phyloP scores from a whole-genome alignment of 2,329 filamentous ascomycete genomes.

The Beauveria varroae region DNA sequence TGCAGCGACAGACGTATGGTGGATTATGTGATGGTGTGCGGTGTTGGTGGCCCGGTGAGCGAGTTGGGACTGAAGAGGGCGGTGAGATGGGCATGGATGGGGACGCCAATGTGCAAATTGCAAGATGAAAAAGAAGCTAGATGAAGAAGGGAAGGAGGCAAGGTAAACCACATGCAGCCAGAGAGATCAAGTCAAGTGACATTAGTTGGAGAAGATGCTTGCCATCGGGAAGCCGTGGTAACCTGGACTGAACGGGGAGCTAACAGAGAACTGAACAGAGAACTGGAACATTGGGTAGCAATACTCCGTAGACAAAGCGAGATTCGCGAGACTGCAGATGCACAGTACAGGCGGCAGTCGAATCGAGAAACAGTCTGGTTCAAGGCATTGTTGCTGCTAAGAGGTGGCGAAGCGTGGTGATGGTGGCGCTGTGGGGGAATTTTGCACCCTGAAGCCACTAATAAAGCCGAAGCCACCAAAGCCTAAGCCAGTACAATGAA shows the following conservation, averaged over 20 bases:
- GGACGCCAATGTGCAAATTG: not conserved
- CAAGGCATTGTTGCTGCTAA: no score
- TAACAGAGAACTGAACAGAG: no score
- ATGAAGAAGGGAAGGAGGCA: not conserved
- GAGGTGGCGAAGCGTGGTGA: not conserved
- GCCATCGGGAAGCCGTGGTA: not conserved
- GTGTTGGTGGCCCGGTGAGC: constrained; percentile 5
- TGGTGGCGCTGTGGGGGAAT: not conserved
- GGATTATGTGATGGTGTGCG: not conserved
- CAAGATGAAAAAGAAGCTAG: not conserved
- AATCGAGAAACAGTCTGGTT: no score
- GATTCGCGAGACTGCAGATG: no score
- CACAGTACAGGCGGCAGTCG: no score
- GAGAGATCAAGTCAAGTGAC: no score
- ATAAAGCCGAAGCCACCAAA: not conserved
- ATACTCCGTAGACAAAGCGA: no score
- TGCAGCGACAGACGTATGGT: not conserved
- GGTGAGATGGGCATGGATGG: not conserved
- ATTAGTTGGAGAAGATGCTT: not conserved
- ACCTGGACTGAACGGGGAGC: no score
- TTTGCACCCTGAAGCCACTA: not conserved
- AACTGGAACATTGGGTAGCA: no score
- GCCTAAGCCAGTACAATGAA: not conserved
- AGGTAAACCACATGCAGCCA: no score
- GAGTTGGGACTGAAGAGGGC: not conserved